Evolutionary conservation across 345 rosid species (phyloP), one percentile per base, ranked within the genome.

Genomic region (Aurinia saxatilis): DNA sequence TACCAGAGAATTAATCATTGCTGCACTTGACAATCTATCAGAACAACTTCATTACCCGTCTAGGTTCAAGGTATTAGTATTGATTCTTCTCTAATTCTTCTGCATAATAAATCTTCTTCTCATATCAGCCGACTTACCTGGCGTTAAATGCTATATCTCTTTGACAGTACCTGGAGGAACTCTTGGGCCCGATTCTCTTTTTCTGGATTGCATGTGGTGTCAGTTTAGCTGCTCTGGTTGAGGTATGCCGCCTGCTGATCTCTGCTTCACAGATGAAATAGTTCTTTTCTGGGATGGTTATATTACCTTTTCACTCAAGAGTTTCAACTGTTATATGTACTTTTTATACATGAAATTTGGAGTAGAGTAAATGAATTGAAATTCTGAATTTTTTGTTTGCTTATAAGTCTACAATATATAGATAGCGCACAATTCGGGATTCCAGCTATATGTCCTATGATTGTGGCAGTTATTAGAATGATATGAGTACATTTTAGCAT

Each of bases 161-260:
- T n/a, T n/a, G n/a, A n/a, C 87, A 92, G 98, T 92, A 92, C 77
- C 73, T 92, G 74, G 95, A 89, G 78, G 87, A 92, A 76, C 80
- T 89, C 58, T 58, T 81, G 63, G 95, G 93, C 27, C 74, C 95
- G 8, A 83, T 92, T 75, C 80, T 92, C 39, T 92, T 84, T 71
- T 78, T 60, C 76, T 92, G 98, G 98, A 83, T 85, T 76, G 79
- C 80, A 21, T 86, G 93, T 69, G 87, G 86, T 72, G 91, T 92
- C 65, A 92, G 87, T 74, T 78, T 92, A 66, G 80, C 70, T 81
- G 88, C 95, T 51, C 89, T 92, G 62, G 79, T 86, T 49, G 93
- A 92, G 96, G 98, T 92, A 86, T 57, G 51, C n/a, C 37, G 30
- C 65, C 66, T 47, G 23, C 23, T 47, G 50, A 58, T 37, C 17